phyloP scores from a whole-genome alignment of 352 stramenopile species.

The Phytophthora agathidicida region DNA sequence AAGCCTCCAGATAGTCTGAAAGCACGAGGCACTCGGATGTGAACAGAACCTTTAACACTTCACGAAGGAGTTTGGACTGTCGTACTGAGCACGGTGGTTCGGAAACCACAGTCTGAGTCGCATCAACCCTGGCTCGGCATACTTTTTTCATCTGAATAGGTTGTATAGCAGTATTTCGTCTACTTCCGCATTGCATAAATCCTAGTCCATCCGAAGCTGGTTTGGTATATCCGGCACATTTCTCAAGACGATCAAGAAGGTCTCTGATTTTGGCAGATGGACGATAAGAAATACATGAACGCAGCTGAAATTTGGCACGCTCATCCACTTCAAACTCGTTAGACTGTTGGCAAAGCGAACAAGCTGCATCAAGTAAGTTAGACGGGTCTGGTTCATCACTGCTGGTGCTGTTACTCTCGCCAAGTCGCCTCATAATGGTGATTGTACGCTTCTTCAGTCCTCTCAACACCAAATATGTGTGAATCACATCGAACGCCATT shows the following conservation, averaged over 20 bases:
- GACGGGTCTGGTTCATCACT: neutral
- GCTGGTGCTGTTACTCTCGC: no score
- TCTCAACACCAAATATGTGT: neutral
- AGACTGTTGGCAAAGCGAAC: neutral
- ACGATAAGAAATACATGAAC: neutral
- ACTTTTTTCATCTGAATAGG: neutral
- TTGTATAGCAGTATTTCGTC: neutral
- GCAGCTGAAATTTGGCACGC: neutral
- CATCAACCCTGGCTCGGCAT: neutral
- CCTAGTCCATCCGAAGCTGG: no score
- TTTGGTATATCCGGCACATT: neutral
- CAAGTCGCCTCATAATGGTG: neutral
- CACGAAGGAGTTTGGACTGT: conserved; percentile 2
- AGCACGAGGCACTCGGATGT: conserved; percentile 37
- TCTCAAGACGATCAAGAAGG: neutral
- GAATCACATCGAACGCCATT: neutral
- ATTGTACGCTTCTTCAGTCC: neutral
- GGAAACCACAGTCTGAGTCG: neutral
- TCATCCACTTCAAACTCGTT: neutral
- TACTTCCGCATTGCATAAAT: neutral
- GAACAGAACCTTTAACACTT: conserved; percentile 19
- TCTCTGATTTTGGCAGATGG: neutral
- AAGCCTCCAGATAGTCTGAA: conserved; percentile 37
- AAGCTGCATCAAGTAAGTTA: neutral
- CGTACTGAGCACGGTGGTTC: neutral